A percentile compares a stretch with the other conserved stretches of the same genome.
Conservation (phyloP, 345 rosid species). For the Atalantia buxifolia region DNA sequence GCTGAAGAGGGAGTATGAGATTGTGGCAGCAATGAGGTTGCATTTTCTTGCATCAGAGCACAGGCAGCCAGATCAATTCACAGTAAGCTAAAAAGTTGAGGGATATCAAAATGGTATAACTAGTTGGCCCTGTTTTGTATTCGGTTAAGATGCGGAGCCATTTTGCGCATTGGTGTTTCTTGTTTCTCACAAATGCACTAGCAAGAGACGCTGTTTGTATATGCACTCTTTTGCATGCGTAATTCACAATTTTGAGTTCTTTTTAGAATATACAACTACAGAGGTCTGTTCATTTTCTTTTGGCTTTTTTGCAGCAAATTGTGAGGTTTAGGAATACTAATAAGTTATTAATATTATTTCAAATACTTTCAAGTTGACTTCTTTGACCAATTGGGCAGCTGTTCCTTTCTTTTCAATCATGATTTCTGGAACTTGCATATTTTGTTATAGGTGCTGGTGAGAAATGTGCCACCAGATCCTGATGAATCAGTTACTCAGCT, state of each 20-base stretch:
- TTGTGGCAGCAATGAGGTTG: constrained; percentile 71
- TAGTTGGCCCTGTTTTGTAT: neutral
- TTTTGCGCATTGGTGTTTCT: neutral
- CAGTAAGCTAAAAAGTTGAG: constrained; percentile 36
- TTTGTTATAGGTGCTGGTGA: constrained; percentile 64
- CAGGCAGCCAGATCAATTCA: constrained; percentile 80
- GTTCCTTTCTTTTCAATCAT: constrained; percentile 4
- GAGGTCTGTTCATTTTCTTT: neutral
- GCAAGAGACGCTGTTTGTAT: neutral
- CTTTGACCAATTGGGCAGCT: neutral
- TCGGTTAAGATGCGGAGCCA: neutral
- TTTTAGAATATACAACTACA: neutral
- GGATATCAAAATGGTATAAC: neutral
- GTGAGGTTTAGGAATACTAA: neutral
- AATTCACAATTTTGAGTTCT: neutral
- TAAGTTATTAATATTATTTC: neutral
- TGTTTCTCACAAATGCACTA: neutral
- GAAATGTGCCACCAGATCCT: constrained; percentile 91
- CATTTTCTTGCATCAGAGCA: constrained; percentile 86
- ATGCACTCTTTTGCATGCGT: neutral
- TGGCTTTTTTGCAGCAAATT: neutral
- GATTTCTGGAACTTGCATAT: constrained; percentile 4
- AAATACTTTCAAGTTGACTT: neutral
- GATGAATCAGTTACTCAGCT: constrained; percentile 84
- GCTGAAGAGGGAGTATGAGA: constrained; percentile 72